phyloP scores from a whole-genome alignment of 192 early-diverging fungal species.

The Polychytrium aggregatum region DNA sequence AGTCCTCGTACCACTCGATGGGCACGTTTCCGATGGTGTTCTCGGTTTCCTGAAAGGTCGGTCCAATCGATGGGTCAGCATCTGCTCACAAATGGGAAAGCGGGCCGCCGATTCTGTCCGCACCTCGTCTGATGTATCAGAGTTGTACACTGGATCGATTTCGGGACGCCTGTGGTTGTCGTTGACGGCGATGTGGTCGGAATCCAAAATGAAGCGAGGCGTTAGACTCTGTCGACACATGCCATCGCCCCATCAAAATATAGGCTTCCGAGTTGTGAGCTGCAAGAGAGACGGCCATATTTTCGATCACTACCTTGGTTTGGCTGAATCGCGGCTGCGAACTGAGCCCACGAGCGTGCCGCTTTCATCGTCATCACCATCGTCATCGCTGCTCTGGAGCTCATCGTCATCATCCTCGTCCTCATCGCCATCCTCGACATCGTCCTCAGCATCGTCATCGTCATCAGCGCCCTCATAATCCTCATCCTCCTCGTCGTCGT shows the following conservation, averaged over 20 bases:
- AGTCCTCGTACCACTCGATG: slow-evolving; percentile 96
- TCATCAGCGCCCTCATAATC: slow-evolving; percentile 30
- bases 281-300: too few relatives aligned
- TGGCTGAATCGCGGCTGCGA: not conserved
- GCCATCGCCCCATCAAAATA: too few relatives aligned
- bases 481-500: slow-evolving; percentile 24
- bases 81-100: not conserved
- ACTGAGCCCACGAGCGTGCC: not conserved
- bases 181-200: slow-evolving; percentile 1
- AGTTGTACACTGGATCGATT: slow-evolving; percentile 88
- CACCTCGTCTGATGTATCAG: slow-evolving; percentile 87
- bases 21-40: slow-evolving; percentile 96
- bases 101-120: not conserved
- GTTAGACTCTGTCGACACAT: not conserved
- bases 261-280: too few relatives aligned
- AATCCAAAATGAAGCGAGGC: not conserved
- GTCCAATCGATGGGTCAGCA: not conserved
- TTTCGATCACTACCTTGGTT: not conserved
- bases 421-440: slow-evolving; percentile 19
- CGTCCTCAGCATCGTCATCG: slow-evolving; percentile 18
- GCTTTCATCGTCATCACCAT: slow-evolving; percentile 36
- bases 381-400: slow-evolving; percentile 14
- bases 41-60: slow-evolving; percentile 35
- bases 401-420: slow-evolving; percentile 22
- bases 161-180: slow-evolving; percentile 44